Percentiles rank a stretch among this genome's conserved stretches.
Conservation (phyloP, 306 rosid species). For the Macrotyloma uniflorum region DNA sequence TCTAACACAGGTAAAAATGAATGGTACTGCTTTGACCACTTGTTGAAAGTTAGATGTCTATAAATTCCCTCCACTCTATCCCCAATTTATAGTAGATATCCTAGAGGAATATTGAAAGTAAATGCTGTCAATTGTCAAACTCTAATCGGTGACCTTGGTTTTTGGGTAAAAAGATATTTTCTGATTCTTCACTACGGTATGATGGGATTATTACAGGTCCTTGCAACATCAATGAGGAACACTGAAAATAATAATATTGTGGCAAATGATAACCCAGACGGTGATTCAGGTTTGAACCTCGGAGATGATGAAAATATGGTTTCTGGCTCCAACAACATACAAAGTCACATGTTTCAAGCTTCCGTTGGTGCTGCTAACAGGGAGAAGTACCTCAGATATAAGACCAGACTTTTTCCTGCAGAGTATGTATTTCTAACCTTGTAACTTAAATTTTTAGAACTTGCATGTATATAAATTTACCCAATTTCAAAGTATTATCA, state of each 20-base stretch:
- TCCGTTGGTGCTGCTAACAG: slow-evolving; percentile 56
- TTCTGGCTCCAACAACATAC: slow-evolving; percentile 54
- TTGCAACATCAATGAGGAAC: slow-evolving; percentile 77
- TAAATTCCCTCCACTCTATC: neutral
- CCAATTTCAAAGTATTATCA: slow-evolving; percentile 9
- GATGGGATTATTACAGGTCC: slow-evolving; percentile 64
- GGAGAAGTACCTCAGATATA: slow-evolving; percentile 94
- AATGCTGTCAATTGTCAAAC: neutral
- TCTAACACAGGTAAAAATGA: neutral
- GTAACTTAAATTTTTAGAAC: slow-evolving; percentile 26
- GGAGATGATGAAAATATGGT: slow-evolving; percentile 94
- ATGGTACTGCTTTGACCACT: neutral
- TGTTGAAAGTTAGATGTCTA: slow-evolving; percentile 12
- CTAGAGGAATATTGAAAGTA: slow-evolving; percentile 3
- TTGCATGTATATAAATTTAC: neutral
- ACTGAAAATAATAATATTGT: slow-evolving; percentile 48
- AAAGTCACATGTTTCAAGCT: slow-evolving; percentile 54
- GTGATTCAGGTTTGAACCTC: slow-evolving; percentile 55
- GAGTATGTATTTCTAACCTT: slow-evolving; percentile 69
- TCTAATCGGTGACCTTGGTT: neutral
- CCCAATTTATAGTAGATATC: neutral
- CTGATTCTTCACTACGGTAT: slow-evolving; percentile 23
- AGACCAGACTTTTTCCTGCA: slow-evolving; percentile 95
- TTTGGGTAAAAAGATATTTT: slow-evolving; percentile 14
- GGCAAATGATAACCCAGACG: slow-evolving; percentile 63